A percentile compares a stretch with the other conserved stretches of the same genome.
These are phyloP conservation scores for Sphaerulina musiva DNA, from an alignment of 2,329 filamentous ascomycete genomes.

Conservation along the genomic window DNA sequence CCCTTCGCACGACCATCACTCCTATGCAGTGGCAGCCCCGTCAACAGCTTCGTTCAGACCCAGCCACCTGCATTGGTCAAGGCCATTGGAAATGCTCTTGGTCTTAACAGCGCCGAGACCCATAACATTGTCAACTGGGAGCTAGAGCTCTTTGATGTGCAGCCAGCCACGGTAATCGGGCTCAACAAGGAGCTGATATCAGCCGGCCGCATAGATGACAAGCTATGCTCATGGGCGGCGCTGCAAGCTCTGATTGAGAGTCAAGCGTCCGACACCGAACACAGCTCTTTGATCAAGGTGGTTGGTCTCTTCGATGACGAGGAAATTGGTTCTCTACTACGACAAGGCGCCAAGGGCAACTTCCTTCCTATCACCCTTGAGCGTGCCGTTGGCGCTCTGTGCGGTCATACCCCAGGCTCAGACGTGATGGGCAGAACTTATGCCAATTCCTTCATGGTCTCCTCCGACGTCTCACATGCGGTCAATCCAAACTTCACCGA, in stretches of 20 bases:
- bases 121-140: constrained; percentile 89
- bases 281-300: constrained; percentile 69
- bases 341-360: constrained; percentile 84
- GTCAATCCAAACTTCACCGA: constrained; percentile 89
- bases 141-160: constrained; percentile 85
- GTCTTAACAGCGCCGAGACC: constrained; percentile 53
- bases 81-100: constrained; percentile 72
- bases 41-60: constrained; percentile 67
- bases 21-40: constrained; percentile 46
- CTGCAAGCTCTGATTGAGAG: constrained; percentile 67
- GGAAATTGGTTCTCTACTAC: constrained; percentile 84
- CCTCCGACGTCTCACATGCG: constrained; percentile 87
- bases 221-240: constrained; percentile 91
- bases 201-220: constrained; percentile 91
- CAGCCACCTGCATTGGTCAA: constrained; percentile 82
- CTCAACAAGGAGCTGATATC: constrained; percentile 92
- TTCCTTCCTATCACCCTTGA: constrained; percentile 77
- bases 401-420: constrained; percentile 40
- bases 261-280: constrained; percentile 46
- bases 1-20: constrained; percentile 32
- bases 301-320: constrained; percentile 96
- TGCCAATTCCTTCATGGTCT: constrained; percentile 85
- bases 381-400: constrained; percentile 67
- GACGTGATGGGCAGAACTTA: constrained; percentile 71
- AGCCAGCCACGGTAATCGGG: constrained; percentile 76